phyloP scores from a whole-genome alignment of 306 rosid genomes.

The Hylodesmum podocarpum region DNA sequence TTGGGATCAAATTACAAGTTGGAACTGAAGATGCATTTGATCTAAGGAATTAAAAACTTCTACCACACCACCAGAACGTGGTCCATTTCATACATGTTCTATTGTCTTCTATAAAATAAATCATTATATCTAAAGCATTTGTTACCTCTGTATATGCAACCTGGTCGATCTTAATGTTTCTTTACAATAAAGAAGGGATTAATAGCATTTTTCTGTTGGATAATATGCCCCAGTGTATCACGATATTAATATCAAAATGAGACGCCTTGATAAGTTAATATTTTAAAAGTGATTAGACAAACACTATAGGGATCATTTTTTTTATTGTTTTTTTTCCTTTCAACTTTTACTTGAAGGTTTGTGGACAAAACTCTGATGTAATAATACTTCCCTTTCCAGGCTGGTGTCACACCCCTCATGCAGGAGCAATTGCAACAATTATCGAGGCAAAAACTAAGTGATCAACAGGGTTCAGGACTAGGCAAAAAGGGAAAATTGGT shows the following conservation, averaged over 20 bases:
- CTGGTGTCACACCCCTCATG: conserved; percentile 81
- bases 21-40: background rate
- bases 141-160: background rate
- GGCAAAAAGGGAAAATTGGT: conserved; percentile 64
- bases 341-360: conserved; percentile 3
- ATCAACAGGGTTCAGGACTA: conserved; percentile 38
- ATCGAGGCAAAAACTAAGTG: conserved; percentile 58
- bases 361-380: background rate
- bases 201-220: background rate
- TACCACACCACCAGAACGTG: background rate
- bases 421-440: conserved; percentile 82
- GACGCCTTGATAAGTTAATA: background rate
- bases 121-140: background rate
- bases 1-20: background rate
- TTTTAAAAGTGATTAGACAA: background rate
- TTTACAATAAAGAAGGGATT: background rate
- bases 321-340: conserved; percentile 19
- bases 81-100: background rate
- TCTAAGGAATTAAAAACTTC: background rate
- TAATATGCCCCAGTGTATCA: background rate
- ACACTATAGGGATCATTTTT: background rate
- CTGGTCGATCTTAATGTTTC: background rate
- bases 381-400: conserved; percentile 53
- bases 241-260: conserved; percentile 13
- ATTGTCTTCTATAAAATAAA: background rate